These are phyloP conservation scores for Metschnikowia santaceciliae DNA, from an alignment of 805 yeast genomes.

Conservation along the genomic window DNA sequence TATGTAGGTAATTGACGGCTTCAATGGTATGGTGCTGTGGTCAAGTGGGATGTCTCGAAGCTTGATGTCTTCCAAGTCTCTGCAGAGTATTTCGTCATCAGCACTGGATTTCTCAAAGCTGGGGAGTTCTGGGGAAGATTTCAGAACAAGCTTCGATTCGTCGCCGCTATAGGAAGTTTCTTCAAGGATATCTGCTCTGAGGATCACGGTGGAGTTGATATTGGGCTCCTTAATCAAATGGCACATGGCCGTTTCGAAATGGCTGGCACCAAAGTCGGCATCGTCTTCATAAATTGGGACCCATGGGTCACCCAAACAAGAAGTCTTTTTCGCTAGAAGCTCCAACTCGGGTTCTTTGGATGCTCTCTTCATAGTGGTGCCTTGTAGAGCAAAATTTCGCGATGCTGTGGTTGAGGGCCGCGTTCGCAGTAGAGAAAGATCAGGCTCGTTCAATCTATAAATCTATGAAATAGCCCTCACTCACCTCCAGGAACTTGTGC, in stretches of 20 bases:
- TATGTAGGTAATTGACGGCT: conserved; percentile 52
- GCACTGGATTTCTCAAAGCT: conserved; percentile 16
- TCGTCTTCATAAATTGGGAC: conserved; percentile 49
- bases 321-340: conserved; percentile 18
- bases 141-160: conserved; percentile 20
- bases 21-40: conserved; percentile 18
- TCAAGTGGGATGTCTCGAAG: conserved; percentile 29
- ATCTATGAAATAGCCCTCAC: conserved; percentile 41
- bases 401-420: conserved; percentile 2
- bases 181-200: conserved; percentile 77
- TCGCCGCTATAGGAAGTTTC: conserved; percentile 43
- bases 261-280: conserved; percentile 48
- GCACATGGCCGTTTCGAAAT: conserved; percentile 73
- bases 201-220: conserved; percentile 84
- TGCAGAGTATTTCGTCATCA: conserved; percentile 18
- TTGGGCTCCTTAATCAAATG: conserved; percentile 80
- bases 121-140: conserved; percentile 30
- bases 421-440: background rate
- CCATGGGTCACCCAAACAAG: conserved; percentile 61
- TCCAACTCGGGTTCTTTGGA: conserved; percentile 12
- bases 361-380: conserved; percentile 6
- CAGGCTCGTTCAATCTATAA: conserved; percentile 4
- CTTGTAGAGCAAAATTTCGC: conserved; percentile 5
- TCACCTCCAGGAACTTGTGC: conserved; percentile 36
- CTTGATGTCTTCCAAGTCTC: conserved; percentile 32